phyloP scores from a whole-genome alignment of 176 grass and related monocot species.

The Chrysopogon serrulatus region DNA sequence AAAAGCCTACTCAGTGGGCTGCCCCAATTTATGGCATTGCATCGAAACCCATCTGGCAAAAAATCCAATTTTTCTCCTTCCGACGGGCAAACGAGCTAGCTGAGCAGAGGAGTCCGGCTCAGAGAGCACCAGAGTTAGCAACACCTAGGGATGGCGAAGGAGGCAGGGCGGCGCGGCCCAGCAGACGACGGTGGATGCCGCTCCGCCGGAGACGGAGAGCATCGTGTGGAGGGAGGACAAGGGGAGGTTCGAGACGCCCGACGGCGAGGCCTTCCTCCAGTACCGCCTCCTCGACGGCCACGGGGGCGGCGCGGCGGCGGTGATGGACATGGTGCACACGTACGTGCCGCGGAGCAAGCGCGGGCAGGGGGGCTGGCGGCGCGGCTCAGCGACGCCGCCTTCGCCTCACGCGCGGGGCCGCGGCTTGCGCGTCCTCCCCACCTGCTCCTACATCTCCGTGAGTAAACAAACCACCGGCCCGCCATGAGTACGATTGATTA shows the following conservation, averaged over 20 bases:
- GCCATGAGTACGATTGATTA: no score
- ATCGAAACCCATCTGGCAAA: no score
- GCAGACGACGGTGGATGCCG: not conserved
- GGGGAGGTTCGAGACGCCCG: conserved; percentile 64
- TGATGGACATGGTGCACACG: conserved; percentile 88
- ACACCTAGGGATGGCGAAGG: conserved; percentile 15
- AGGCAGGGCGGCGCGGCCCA: not conserved
- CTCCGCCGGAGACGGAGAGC: not conserved
- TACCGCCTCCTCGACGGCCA: conserved; percentile 40
- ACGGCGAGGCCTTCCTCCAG: conserved; percentile 66
- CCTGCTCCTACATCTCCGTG: conserved; percentile 88
- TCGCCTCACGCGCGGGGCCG: conserved; percentile 45
- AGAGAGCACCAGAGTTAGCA: not conserved
- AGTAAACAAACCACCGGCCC: not conserved
- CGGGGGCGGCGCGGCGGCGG: conserved; percentile 13
- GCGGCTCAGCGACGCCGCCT: conserved; percentile 71
- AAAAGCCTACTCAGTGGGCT: no score
- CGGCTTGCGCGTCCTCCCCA: conserved; percentile 57
- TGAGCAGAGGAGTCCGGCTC: not conserved
- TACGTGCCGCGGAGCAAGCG: conserved; percentile 84
- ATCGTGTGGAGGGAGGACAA: conserved; percentile 66
- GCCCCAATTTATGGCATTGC: no score
- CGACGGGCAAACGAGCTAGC: not conserved
- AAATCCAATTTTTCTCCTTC: no score
- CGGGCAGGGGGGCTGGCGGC: conserved; percentile 70